Base-by-base conservation (phyloP, 441 rosid genomes). In the Corymbia calophylla region DNA sequence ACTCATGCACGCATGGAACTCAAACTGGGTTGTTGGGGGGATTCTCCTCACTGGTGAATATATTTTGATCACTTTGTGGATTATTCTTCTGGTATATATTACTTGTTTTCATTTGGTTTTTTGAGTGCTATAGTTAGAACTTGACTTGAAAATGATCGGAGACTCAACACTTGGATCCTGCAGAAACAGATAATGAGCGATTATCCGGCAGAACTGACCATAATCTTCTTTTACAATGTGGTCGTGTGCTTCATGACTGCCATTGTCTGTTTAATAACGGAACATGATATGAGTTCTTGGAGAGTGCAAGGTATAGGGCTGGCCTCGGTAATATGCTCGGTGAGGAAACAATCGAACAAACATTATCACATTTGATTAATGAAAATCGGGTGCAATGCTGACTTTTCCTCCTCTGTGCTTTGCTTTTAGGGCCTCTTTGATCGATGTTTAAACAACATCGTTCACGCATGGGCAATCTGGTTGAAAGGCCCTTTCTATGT, bases 401-500 rank as follows among this genome's bases (percentile, higher is more conserved):
- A 35, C 82, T 70, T 70, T 68, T 39, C 47, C 27, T 70, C 15
- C 82, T 70, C 49, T 70, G 9, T 70, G 82, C 48, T 35, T 70
- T 39, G 48, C 27, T 49, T 87, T 53, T 66, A 95, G 96, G 95
- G 93, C 18, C 84, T 93, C 44, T 91, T 94, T 35, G 95, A 92
- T 53, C 91, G 93, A 88, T 25, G 93, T 82, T 86, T 88, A 68
- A 91, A 93, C 17, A 92, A 91, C 49, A 87, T 82, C 6, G 35
- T 92, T 58, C 90, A 88, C 66, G 92, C 94, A 44, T 94, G 95
- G 95, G 92, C 92, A 91, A 51, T 95, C 87, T 88, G 70, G 54
- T 88, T 77, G 89, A 94, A 90, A 68, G 96, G 96, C 17, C 94
- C 95, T 18, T 89, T 93, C 10, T 94, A 86, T 62, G 96, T 93